A percentile compares a stretch with the other conserved stretches of the same genome.
phyloP scores from a whole-genome alignment of 2,329 filamentous ascomycete species.

The Aspergillus viridinutans region DNA sequence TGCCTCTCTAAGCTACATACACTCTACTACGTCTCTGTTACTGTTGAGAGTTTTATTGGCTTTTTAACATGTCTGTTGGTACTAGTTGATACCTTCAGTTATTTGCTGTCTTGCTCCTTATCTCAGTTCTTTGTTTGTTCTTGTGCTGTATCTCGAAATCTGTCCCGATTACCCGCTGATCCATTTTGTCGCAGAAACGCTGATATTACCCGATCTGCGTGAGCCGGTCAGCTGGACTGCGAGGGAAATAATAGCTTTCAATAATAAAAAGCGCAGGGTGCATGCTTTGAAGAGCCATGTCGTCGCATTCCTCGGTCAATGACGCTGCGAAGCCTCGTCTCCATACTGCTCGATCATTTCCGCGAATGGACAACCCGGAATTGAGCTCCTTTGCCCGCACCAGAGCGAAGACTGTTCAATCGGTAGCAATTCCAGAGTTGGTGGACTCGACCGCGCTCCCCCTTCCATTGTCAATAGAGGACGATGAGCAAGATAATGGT shows the following conservation, averaged over 20 bases:
- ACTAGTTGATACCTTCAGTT: background rate
- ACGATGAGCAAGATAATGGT: conserved; percentile 21
- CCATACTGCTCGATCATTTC: conserved; percentile 28
- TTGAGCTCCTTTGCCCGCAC: conserved; percentile 19
- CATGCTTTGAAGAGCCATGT: conserved; percentile 18
- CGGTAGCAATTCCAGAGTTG: conserved; percentile 19
- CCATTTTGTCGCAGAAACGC: conserved; percentile 1
- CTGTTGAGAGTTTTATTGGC: background rate
- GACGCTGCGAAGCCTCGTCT: conserved; percentile 21
- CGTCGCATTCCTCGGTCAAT: conserved; percentile 22
- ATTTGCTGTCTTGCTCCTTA: background rate
- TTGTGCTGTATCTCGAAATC: background rate
- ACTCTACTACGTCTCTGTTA: background rate
- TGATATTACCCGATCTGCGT: conserved; percentile 18
- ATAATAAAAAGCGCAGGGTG: background rate
- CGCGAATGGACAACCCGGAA: conserved; percentile 28
- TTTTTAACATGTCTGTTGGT: background rate
- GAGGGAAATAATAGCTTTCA: conserved; percentile 2
- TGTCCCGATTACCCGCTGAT: background rate
- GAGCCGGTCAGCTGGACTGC: conserved; percentile 26
- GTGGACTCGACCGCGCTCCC: conserved; percentile 22
- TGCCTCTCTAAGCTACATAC: background rate
- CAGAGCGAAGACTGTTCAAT: conserved; percentile 25
- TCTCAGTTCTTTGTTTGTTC: background rate
- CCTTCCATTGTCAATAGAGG: conserved; percentile 16